Evolutionary conservation across 306 rosid species (phyloP).

Genomic region (Argentina anserina): DNA sequence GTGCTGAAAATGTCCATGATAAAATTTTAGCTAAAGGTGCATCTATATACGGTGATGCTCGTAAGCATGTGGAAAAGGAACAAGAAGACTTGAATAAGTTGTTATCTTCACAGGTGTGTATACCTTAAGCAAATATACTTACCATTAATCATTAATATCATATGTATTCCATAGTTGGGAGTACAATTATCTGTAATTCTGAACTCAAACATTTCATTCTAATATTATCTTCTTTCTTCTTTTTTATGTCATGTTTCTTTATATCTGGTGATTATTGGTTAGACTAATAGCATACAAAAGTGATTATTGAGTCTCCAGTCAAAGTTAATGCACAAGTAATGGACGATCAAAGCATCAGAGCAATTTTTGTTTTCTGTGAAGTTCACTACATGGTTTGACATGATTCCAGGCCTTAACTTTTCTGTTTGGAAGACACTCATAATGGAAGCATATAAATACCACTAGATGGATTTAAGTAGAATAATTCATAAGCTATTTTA

Average conservation of each 20-base stretch:
- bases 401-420: background rate
- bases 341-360: background rate
- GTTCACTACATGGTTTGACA: background rate
- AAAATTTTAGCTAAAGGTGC: slow-evolving; percentile 88
- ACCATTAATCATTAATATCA: background rate
- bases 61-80: slow-evolving; percentile 94
- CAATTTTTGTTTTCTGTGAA: background rate
- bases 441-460: slow-evolving; percentile 1
- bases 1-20: slow-evolving; percentile 77
- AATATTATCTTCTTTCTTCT: background rate
- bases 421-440: background rate
- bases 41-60: slow-evolving; percentile 90
- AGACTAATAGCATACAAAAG: background rate
- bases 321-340: background rate
- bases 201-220: too few species aligned
- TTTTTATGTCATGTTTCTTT: background rate
- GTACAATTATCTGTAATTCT: background rate
- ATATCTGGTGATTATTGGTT: slow-evolving; percentile 7
- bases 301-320: background rate
- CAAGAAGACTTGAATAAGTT: slow-evolving; percentile 79
- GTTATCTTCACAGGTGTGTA: slow-evolving; percentile 65
- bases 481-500: background rate
- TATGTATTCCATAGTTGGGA: background rate
- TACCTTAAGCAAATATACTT: background rate
- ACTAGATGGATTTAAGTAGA: background rate